phyloP scores from a whole-genome alignment of 2,329 filamentous ascomycete genomes.

The Talaromyces sp. region DNA sequence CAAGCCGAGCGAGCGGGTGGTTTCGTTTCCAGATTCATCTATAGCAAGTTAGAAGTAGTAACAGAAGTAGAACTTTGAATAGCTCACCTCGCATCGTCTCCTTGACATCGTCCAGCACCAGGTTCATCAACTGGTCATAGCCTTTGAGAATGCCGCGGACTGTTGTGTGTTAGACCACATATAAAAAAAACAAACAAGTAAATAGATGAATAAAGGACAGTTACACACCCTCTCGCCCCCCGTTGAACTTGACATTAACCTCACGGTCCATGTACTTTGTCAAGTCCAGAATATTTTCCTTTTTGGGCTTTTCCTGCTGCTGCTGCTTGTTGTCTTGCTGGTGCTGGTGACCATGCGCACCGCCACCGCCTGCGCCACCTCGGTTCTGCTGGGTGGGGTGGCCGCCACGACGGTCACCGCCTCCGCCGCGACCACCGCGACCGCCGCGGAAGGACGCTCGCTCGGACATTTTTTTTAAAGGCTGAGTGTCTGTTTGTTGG shows the following conservation, averaged over 20 bases:
- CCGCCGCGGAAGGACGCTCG: constrained; percentile 49
- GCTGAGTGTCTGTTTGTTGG: not conserved
- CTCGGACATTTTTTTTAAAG: constrained; percentile 30
- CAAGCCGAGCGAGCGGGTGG: constrained; percentile 71
- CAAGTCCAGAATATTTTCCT: constrained; percentile 96
- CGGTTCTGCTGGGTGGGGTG: constrained; percentile 38
- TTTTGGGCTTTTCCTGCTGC: constrained; percentile 66
- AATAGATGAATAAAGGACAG: not conserved
- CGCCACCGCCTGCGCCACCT: constrained; percentile 36
- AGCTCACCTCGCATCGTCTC: constrained; percentile 76
- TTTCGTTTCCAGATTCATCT: constrained; percentile 93
- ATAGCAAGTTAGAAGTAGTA: constrained; percentile 14
- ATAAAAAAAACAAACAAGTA: not conserved
- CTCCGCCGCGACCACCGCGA: constrained; percentile 32
- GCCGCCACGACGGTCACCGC: constrained; percentile 23
- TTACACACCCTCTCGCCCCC: constrained; percentile 74
- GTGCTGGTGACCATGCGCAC: constrained; percentile 38
- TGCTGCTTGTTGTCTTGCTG: constrained; percentile 41
- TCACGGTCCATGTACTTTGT: constrained; percentile 96
- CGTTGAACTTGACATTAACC: constrained; percentile 94
- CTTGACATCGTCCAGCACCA: constrained; percentile 90
- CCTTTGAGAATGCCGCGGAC: constrained; percentile 88
- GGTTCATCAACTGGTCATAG: constrained; percentile 95
- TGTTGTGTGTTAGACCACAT: constrained; percentile 30
- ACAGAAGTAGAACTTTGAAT: not conserved